Evolutionary conservation across 2,329 filamentous ascomycete genomes (phyloP), one percentile per base, ranked within the genome.

Genomic region (Neofusicoccum umdonicola): DNA sequence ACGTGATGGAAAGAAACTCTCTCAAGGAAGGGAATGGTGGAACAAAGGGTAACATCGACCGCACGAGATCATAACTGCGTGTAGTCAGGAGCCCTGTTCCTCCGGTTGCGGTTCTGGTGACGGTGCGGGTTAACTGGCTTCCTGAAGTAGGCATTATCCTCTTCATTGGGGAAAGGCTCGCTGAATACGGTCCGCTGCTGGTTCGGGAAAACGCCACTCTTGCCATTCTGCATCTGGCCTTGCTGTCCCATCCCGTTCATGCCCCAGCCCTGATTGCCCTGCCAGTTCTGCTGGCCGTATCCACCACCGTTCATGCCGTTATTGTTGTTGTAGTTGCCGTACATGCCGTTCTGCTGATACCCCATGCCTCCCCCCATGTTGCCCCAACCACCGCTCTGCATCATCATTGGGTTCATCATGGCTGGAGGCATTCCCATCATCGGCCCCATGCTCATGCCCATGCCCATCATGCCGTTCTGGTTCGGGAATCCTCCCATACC

Each of bases 91-190:
- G 93, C 93, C 63, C 95, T 86, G 63, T 91, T 87, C 71, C 92
- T 85, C 68, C 90, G 87, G 71, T 92, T 89, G 71, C 90, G 87
- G 73, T 93, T 92, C 77, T 93, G 90, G 74, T 95, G 91, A 58
- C 95, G 87, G 74, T 97, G 91, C 2, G 93, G 94, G 74, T 99
- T 99, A 67, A 98, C 91, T 0, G 95, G 95, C 77, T 97, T 94
- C 65, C 95, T 87, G 76, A 98, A 96, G 79, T 99, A 99, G 6
- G 95, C 91, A 66, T 93, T 92, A 65, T 96, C 93, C 64, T 96
- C 92, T 68, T 87, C 87, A 65, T 85, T 88, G 2, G 84, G 84
- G 66, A 82, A 79, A 12, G 83, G 82, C 17, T 82, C 81, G 39
- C 80, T 80, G 70, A 85, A 84, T 41, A 80, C 74, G 27, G 81